phyloP scores from a whole-genome alignment of 108 stramenopile species.

The Seminavis robusta region DNA sequence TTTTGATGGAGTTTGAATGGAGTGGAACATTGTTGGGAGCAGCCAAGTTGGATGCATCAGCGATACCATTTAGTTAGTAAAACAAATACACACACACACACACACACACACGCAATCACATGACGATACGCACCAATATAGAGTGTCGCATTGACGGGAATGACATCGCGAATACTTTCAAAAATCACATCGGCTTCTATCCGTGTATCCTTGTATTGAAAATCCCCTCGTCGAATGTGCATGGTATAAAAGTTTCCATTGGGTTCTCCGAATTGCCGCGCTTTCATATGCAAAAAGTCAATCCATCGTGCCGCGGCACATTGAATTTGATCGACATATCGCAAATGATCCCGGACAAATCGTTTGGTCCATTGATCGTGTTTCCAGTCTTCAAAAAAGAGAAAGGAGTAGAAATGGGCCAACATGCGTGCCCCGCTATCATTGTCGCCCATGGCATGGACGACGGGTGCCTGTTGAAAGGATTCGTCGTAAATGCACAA shows the following conservation, averaged over 20 bases:
- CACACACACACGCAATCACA: no score
- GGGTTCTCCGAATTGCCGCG: neutral
- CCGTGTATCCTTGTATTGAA: slow-evolving; percentile 28
- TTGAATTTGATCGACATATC: slow-evolving; percentile 89
- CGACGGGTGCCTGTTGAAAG: slow-evolving; percentile 47
- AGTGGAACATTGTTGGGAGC: slow-evolving; percentile 50
- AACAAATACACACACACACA: no score
- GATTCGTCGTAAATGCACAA: slow-evolving; percentile 53
- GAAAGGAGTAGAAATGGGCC: slow-evolving; percentile 87
- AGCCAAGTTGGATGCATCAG: no score
- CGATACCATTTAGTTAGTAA: no score
- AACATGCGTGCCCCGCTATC: slow-evolving; percentile 57
- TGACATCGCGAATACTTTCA: slow-evolving; percentile 28
- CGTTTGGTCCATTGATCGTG: slow-evolving; percentile 75
- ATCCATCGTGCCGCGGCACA: slow-evolving; percentile 86
- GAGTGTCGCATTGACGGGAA: slow-evolving; percentile 45
- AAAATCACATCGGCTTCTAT: slow-evolving; percentile 13
- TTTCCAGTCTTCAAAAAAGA: slow-evolving; percentile 87
- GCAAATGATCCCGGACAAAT: slow-evolving; percentile 85
- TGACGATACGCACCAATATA: no score
- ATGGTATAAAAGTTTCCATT: slow-evolving; percentile 72
- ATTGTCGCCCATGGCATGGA: slow-evolving; percentile 68
- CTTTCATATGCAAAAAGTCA: slow-evolving; percentile 40
- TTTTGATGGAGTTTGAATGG: no score
- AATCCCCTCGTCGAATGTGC: slow-evolving; percentile 89